These are phyloP conservation scores for Celoporthe dispersa DNA, from an alignment of 2,329 filamentous ascomycete species.

Conservation along the genomic window DNA sequence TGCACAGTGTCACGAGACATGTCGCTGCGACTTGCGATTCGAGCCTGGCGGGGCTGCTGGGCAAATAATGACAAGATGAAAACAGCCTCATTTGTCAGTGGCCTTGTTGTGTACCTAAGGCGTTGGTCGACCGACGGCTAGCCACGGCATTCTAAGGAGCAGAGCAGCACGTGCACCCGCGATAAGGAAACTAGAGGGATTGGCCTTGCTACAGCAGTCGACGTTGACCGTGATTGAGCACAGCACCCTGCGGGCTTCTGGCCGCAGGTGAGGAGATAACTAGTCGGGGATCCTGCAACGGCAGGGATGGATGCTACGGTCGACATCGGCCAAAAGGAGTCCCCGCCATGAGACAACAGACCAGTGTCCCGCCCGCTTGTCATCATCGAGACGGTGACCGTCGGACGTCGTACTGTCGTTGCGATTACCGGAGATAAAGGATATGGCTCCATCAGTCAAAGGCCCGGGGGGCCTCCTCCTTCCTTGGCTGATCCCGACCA, in stretches of 20 bases:
- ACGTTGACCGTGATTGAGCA: slow-evolving; percentile 22
- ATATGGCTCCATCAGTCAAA: slow-evolving; percentile 6
- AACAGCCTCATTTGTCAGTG: slow-evolving; percentile 24
- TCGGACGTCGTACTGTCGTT: slow-evolving; percentile 5
- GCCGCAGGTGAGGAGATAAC: slow-evolving; percentile 18
- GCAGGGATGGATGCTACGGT: slow-evolving; percentile 14
- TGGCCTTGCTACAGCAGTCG: slow-evolving; percentile 21
- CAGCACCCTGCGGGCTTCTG: slow-evolving; percentile 19
- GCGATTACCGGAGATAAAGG: slow-evolving; percentile 31
- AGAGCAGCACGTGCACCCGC: slow-evolving; percentile 13
- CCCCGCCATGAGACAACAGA: background rate
- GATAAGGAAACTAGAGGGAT: slow-evolving; percentile 28
- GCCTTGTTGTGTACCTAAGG: background rate
- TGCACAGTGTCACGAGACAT: background rate
- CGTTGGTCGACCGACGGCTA: slow-evolving; percentile 23
- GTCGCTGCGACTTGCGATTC: background rate
- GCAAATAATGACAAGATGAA: slow-evolving; percentile 14
- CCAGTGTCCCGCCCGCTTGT: slow-evolving; percentile 1
- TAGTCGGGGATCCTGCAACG: slow-evolving; percentile 4
- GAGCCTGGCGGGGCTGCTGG: slow-evolving; percentile 19
- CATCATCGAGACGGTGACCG: background rate
- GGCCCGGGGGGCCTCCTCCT: background rate
- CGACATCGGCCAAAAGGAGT: slow-evolving; percentile 11
- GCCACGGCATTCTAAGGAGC: slow-evolving; percentile 23
- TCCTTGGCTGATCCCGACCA: background rate